These are phyloP conservation scores for Rhizopogon roseolus DNA, from an alignment of 768 basidiomycete species.

Conservation along the genomic window DNA sequence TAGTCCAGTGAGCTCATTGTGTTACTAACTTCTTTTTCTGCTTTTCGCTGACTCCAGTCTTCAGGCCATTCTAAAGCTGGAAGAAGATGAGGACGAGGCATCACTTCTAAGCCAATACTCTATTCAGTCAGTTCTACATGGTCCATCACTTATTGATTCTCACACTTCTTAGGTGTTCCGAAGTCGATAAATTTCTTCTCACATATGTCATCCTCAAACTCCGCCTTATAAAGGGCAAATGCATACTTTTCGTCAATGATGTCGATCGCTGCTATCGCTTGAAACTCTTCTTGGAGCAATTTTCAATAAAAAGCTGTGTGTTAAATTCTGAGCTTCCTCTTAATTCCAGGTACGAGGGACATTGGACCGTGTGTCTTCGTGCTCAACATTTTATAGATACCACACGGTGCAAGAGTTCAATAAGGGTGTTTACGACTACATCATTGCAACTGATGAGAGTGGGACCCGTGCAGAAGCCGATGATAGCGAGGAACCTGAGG, in stretches of 20 bases:
- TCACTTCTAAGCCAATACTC: conserved; percentile 82
- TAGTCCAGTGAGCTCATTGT: conserved; percentile 62
- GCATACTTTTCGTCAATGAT: conserved; percentile 93
- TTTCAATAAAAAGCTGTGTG: conserved; percentile 93
- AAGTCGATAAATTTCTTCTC: conserved; percentile 96
- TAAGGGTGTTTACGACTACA: conserved; percentile 96
- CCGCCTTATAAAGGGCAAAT: conserved; percentile 93
- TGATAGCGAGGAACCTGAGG: conserved; percentile 39
- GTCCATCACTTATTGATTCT: conserved; percentile 2
- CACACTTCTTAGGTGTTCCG: conserved; percentile 58
- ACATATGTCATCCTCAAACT: conserved; percentile 96
- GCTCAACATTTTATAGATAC: conserved; percentile 47
- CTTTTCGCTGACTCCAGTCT: neutral
- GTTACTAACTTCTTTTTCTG: neutral
- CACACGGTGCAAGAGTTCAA: conserved; percentile 99
- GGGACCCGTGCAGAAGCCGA: conserved; percentile 50
- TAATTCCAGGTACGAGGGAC: conserved; percentile 66
- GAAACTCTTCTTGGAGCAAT: conserved; percentile 97
- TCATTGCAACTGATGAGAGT: conserved; percentile 95
- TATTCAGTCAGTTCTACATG: conserved; percentile 48
- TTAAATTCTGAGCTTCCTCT: conserved; percentile 94
- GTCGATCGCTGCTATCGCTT: conserved; percentile 92
- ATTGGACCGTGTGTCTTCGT: neutral
- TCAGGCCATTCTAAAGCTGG: conserved; percentile 81
- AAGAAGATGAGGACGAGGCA: conserved; percentile 82